These are phyloP conservation scores for Geotrichum citri-aurantii DNA, from an alignment of 1,139 yeast genomes.

Conservation along the genomic window DNA sequence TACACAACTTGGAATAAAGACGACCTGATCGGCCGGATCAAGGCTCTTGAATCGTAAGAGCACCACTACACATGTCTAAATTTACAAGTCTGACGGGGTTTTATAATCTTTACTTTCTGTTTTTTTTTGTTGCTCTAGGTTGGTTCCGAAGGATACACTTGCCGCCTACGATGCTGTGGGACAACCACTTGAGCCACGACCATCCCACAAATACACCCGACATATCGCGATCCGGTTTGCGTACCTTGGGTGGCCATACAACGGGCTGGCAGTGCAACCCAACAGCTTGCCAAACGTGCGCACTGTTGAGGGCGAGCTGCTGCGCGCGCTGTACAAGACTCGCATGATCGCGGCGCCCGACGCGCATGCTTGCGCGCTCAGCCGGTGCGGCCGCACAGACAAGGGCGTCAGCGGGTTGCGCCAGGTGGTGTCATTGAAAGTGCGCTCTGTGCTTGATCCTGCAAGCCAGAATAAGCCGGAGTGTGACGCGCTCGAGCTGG, in stretches of 20 bases:
- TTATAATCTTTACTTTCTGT: not conserved
- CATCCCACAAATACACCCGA: conserved; percentile 46
- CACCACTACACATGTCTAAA: not conserved
- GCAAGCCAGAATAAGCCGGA: conserved; percentile 51
- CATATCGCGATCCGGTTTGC: conserved; percentile 67
- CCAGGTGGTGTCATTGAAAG: conserved; percentile 78
- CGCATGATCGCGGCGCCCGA: conserved; percentile 61
- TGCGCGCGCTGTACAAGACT: conserved; percentile 65
- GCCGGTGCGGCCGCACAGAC: conserved; percentile 95
- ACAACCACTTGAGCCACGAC: not conserved
- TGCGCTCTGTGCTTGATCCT: conserved; percentile 58
- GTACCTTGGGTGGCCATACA: conserved; percentile 64
- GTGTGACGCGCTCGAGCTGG: conserved; percentile 63
- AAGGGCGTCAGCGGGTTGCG: conserved; percentile 96
- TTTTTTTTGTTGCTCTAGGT: not conserved
- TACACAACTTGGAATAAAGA: conserved; percentile 44
- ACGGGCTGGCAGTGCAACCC: conserved; percentile 76
- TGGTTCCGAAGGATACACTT: not conserved
- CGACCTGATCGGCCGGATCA: conserved; percentile 46
- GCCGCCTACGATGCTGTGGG: not conserved
- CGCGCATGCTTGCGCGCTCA: conserved; percentile 55
- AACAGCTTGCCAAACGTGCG: conserved; percentile 60
- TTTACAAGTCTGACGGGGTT: not conserved
- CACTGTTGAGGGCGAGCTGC: conserved; percentile 75
- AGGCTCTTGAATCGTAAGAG: conserved; percentile 41